Evolutionary conservation across 371 early-diverging fungal genomes (phyloP), one percentile per base, ranked within the genome.

Genomic region (Batrachochytrium dendrobatidis): DNA sequence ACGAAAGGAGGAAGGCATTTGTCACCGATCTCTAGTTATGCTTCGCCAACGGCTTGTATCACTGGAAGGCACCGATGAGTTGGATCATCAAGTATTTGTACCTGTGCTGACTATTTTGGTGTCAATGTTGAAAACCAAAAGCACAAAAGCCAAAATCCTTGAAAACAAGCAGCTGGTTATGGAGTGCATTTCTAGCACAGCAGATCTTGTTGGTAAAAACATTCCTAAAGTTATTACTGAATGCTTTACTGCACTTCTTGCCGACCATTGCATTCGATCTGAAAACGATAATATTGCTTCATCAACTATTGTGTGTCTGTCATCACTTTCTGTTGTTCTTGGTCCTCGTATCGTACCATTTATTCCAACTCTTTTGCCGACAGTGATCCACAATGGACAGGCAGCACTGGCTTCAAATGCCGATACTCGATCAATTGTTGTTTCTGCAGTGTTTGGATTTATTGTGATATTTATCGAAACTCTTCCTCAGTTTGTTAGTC

Each of bases 311-410:
- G 85, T 83, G 6, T 85, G 85, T 60, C 63, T 92, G 26, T 81
- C 89, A 1, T 78, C 86, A 43, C 76, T 89, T 53, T 83, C 53
- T 55, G 25, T 51, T 32, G 50, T 29, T 60, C 78, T 90, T 25
- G 91, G 90, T 35, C 77, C 90, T 53, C 86, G 91, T 46, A 77
- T 86, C n/a, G 83, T 94, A 6, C 89, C 91, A 12, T 80, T 77
- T 65, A 70, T 95, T 60, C 89, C 92, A 61, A 84, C 88, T 76
- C 85, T 89, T 45, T 84, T 92, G 84, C 92, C 90, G 49, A 32
- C 48, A 4, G 56, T 68, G 17, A 59, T 73, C 46, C n/a, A 10
- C 5, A 28, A 59, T 25, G 45, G 65, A 50, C 49, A 55, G 29
- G 49, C 52, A 1, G 44, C 63, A 5, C 24, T 56, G 10, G 33